Percentiles rank a stretch among this genome's conserved stretches.
phyloP scores from a whole-genome alignment of 768 basidiomycete species.

The Paxillus involutus region DNA sequence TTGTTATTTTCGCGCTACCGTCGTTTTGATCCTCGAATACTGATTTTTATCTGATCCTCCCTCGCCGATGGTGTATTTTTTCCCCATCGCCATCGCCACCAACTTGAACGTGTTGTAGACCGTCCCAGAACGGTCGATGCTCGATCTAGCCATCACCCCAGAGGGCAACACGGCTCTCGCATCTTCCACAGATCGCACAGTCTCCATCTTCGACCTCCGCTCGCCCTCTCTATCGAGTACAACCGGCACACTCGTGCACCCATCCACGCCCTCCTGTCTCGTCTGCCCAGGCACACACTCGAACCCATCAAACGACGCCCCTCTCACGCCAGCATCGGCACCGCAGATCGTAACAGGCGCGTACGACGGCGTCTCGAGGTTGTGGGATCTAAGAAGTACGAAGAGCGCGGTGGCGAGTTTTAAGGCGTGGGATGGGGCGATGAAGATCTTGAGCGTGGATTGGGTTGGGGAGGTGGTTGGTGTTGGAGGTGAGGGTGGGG shows the following conservation, averaged over 20 bases:
- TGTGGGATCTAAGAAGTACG: constrained; percentile 78
- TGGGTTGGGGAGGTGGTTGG: constrained; percentile 56
- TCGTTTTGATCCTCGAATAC: background rate
- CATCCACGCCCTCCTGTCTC: constrained; percentile 70
- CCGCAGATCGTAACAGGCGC: constrained; percentile 69
- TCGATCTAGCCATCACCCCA: constrained; percentile 53
- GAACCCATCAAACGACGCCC: background rate
- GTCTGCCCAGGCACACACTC: constrained; percentile 16
- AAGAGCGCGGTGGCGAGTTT: constrained; percentile 66
- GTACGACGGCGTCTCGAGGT: constrained; percentile 73
- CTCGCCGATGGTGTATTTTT: background rate
- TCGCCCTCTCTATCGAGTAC: constrained; percentile 37
- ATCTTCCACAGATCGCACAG: constrained; percentile 73
- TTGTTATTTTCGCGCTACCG: background rate
- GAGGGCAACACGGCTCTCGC: constrained; percentile 51
- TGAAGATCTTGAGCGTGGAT: constrained; percentile 61
- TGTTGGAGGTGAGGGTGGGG: constrained; percentile 63
- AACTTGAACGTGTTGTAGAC: constrained; percentile 39
- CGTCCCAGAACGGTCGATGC: constrained; percentile 73
- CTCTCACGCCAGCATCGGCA: constrained; percentile 1
- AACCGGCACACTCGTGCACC: constrained; percentile 51
- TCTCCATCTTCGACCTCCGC: constrained; percentile 71
- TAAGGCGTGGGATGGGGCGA: constrained; percentile 52
- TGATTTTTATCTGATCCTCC: background rate
- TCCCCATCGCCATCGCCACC: background rate